These are phyloP conservation scores for Pseudonectria foliicola DNA, from an alignment of 2,329 filamentous ascomycete species.

Conservation along the genomic window DNA sequence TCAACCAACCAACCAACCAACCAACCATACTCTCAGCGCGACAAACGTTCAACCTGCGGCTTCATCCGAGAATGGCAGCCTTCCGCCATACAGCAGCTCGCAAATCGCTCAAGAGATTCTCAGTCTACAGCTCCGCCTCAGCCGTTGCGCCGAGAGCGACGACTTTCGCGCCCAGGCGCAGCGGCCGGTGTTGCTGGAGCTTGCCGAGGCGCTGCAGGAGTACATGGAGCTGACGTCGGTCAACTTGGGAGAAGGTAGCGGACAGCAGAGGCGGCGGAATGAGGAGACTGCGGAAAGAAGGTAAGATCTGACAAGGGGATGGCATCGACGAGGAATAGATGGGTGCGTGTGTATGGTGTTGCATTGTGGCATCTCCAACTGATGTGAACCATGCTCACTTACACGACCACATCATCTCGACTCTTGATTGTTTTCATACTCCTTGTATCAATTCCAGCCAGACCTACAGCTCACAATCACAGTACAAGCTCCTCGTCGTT, in stretches of 20 bases:
- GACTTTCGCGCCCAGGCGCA: constrained; percentile 14
- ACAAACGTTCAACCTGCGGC: constrained; percentile 17
- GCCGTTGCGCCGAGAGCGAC: constrained; percentile 12
- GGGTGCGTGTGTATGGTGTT: no score
- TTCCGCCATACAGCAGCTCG: constrained; percentile 21
- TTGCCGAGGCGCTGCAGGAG: constrained; percentile 17
- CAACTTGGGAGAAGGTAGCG: background rate
- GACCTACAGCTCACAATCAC: background rate
- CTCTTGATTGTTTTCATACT: background rate
- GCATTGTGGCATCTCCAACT: no score
- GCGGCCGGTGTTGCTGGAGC: constrained; percentile 10
- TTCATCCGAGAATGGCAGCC: constrained; percentile 7
- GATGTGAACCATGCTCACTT: no score
- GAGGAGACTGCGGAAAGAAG: background rate
- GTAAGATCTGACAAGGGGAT: background rate
- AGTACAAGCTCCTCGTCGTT: constrained; percentile 18
- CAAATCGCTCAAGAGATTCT: constrained; percentile 20
- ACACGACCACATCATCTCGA: background rate
- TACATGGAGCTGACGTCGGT: constrained; percentile 15
- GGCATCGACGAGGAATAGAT: no score
- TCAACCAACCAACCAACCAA: no score
- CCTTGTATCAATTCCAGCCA: background rate
- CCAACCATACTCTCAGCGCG: constrained; percentile 5
- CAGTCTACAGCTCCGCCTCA: constrained; percentile 12
- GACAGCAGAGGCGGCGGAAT: background rate